These are phyloP conservation scores for Pseudotsuga menziesii DNA, from an alignment of 75 land plant species.

Conservation along the genomic window DNA sequence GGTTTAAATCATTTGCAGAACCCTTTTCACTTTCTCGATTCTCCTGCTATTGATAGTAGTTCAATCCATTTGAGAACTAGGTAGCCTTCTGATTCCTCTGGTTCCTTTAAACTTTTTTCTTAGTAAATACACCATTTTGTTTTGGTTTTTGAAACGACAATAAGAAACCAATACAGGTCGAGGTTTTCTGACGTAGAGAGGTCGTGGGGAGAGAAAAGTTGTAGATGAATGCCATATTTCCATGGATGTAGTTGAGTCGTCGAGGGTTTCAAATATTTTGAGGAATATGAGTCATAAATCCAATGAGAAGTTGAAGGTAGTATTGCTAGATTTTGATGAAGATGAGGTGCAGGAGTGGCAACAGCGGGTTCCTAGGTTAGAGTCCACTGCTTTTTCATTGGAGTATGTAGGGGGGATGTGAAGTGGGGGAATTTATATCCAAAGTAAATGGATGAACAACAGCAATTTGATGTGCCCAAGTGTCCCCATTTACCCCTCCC, in stretches of 20 bases:
- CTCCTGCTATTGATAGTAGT: constrained; percentile 17
- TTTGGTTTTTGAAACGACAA: background rate
- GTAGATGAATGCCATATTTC: constrained; percentile 39
- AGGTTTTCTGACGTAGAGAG: constrained; percentile 24
- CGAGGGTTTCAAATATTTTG: too few species aligned
- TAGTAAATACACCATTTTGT: too few species aligned
- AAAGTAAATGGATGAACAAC: too few species aligned
- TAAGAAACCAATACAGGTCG: constrained; percentile 11
- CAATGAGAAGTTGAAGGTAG: constrained; percentile 26
- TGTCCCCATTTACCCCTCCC: too few species aligned
- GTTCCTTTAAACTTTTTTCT: too few species aligned
- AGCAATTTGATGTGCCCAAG: too few species aligned
- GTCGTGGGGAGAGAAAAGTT: constrained; percentile 30
- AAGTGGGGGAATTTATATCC: constrained; percentile 57
- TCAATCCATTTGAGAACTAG: constrained; percentile 10
- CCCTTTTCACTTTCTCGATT: too few species aligned
- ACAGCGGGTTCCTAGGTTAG: constrained; percentile 26
- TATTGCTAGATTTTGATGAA: constrained; percentile 44
- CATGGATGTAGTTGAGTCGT: constrained; percentile 10
- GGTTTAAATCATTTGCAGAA: constrained; percentile 26
- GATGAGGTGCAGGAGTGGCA: constrained; percentile 40
- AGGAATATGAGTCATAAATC: too few species aligned
- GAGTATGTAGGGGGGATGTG: constrained; percentile 34
- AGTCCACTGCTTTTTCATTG: constrained; percentile 24
- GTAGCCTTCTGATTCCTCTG: constrained; percentile 17